phyloP scores from a whole-genome alignment of 2,329 filamentous ascomycete species.

The Stagonosporopsis tanaceti region DNA sequence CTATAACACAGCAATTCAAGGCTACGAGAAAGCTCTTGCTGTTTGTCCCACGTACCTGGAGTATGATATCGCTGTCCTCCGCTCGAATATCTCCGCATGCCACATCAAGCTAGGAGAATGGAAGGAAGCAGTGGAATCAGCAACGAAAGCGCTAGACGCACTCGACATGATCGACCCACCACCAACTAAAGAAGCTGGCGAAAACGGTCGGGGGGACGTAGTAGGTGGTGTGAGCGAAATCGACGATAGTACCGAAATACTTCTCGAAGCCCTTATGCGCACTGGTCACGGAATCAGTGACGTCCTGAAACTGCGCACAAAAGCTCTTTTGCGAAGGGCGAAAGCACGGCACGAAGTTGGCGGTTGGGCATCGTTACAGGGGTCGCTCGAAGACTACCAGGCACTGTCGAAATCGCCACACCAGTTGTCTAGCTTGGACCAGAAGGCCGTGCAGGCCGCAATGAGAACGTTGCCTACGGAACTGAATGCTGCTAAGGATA shows the following conservation, averaged over 20 bases:
- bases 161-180: slow-evolving; percentile 69
- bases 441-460: slow-evolving; percentile 71
- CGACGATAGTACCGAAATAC: slow-evolving; percentile 56
- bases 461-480: slow-evolving; percentile 70
- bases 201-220: slow-evolving; percentile 56
- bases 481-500: slow-evolving; percentile 80
- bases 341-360: slow-evolving; percentile 74
- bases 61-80: slow-evolving; percentile 86
- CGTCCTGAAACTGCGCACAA: slow-evolving; percentile 78
- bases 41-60: slow-evolving; percentile 84
- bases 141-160: slow-evolving; percentile 74
- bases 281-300: slow-evolving; percentile 59
- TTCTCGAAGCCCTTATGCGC: slow-evolving; percentile 43
- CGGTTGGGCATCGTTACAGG: slow-evolving; percentile 81
- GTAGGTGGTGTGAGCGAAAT: slow-evolving; percentile 65
- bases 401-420: slow-evolving; percentile 65
- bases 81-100: slow-evolving; percentile 89
- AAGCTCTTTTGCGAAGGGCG: slow-evolving; percentile 82
- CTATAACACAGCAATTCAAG: slow-evolving; percentile 79
- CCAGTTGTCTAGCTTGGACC: slow-evolving; percentile 69
- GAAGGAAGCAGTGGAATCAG: slow-evolving; percentile 80
- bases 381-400: slow-evolving; percentile 83
- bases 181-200: slow-evolving; percentile 43
- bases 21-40: slow-evolving; percentile 81
- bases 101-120: slow-evolving; percentile 85